A percentile compares a stretch with the other conserved stretches of the same genome.
phyloP scores from a whole-genome alignment of 768 basidiomycete species.

The Terana coerulea region DNA sequence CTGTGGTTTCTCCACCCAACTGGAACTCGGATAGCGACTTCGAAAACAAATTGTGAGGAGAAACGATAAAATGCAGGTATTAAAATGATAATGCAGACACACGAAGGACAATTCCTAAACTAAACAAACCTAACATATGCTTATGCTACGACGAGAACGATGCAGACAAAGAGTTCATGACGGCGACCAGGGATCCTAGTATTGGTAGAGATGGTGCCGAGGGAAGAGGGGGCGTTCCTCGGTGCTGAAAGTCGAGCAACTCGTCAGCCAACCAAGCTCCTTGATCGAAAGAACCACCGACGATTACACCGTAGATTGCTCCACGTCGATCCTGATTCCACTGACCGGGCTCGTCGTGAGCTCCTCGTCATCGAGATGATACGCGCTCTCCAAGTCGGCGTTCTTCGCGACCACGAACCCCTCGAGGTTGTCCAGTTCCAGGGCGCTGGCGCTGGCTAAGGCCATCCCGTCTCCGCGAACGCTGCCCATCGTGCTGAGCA shows the following conservation, averaged over 20 bases:
- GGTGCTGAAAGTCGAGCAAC: too few species aligned
- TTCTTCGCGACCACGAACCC: conserved; percentile 16
- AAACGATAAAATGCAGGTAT: too few species aligned
- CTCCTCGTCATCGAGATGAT: conserved; percentile 12
- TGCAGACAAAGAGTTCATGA: too few species aligned
- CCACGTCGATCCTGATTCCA: conserved; percentile 29
- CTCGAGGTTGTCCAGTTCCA: conserved; percentile 24
- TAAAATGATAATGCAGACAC: too few species aligned
- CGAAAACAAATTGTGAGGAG: too few species aligned
- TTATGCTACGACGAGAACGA: too few species aligned
- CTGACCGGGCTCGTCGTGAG: conserved; percentile 14
- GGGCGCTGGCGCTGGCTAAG: conserved; percentile 19
- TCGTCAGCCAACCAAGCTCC: too few species aligned
- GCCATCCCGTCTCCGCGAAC: conserved; percentile 17
- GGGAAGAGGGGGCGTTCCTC: not conserved
- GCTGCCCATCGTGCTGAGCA: conserved; percentile 28
- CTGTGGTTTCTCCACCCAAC: too few species aligned
- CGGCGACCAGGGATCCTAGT: not conserved
- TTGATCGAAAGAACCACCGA: too few species aligned
- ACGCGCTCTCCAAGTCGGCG: conserved; percentile 17
- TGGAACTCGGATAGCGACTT: too few species aligned
- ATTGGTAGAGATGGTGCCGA: not conserved
- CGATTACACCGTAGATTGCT: conserved; percentile 29
- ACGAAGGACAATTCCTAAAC: too few species aligned
- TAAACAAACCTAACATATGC: too few species aligned